Evolutionary conservation across 2,329 filamentous ascomycete species (phyloP), one percentile per base, ranked within the genome.

Genomic region (Penicillium sp.): DNA sequence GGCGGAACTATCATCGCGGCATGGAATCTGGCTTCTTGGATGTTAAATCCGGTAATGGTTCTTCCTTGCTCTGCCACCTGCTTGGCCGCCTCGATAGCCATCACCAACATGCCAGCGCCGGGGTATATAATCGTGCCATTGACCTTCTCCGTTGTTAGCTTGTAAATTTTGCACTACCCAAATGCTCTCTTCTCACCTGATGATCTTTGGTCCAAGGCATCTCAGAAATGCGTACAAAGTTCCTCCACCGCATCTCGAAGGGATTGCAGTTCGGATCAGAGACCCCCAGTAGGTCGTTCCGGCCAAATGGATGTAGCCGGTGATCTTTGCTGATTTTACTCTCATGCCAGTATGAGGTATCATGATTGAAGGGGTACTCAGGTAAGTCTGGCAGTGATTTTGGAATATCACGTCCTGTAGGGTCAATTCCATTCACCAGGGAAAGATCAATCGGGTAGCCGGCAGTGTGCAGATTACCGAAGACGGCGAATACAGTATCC

Each of bases 171-270:
- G 19, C 19, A n/a, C n/a, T 12, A 13, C 19, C 2, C 2, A 8
- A 31, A 6, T 23, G 4, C 33, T 15, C 50, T 37, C 15, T 33
- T 19, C 50, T 37, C 15, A 54, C 68, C 42, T 74, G 65, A 50
- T 82, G 79, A 50, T 81, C 76, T 1, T 67, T 65, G 2, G 81
- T 58, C 80, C 80, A 82, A 0, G 78, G 77, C 5, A 71, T 68
- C 5, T 77, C 72, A 8, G 75, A 69, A 0, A 78, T 56, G 0
- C 73, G 72, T 8, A 81, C 64, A 27, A 78, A 67, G 49, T 78
- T 77, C 10, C 79, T 71, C 80, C 80, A 82, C 45, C 58, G 62
- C 3, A 69, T 67, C 45, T 64, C 64, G 7, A 60, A 42, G 12
- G 54, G 54, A 46, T 61, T 54, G 43, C 50, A 59, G 21, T 60